Evolutionary conservation across 139 green algal genomes (phyloP), one percentile per base, ranked within the genome.

Genomic region (Chlamydomonas incerta): DNA sequence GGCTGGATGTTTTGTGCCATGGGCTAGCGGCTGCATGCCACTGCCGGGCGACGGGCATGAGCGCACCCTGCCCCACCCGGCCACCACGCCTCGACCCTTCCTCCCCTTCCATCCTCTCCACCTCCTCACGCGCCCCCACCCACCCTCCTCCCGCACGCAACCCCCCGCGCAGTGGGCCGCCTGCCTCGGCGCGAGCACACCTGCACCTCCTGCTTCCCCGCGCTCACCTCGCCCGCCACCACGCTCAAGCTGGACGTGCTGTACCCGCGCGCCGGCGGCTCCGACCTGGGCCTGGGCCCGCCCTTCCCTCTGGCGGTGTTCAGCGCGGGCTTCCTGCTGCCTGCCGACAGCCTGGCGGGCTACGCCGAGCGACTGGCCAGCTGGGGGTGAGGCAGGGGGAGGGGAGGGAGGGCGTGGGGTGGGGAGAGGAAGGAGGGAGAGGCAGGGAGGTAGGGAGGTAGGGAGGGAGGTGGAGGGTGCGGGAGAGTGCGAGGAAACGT

Each of bases 301-400:
- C 96, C 95, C 23, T 99, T 95, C 82, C 97, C 97, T 8, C 82
- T 99, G 67, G 95, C 93, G 8, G 92, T 99, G 31, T 92, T 99
- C 85, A 96, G 90, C 26, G 79, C 91, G 14, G 97, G 97, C 20
- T 99, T 98, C 82, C 91, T 98, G 23, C 81, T 99, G 18, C 82
- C 83, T 23, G 74, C 82, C 29, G 92, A 95, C 8, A 80, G 88
- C 72, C 98, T 98, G 81, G 34, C 58, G 3, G 93, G 85, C 37
- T 95, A 95, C 76, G 93, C 94, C 18, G 86, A 94, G 60, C 82
- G 85, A 17, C 90, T 97, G 60, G 93, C 93, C 11, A 93, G 80
- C 37, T 96, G 93, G 92, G 94, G 95, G 88, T 97, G 75, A 84
- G 90, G n/a, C 31, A 13, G 33, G 58, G 34, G 57, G 24, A 58